Evolutionary conservation across 2,329 filamentous ascomycete genomes (phyloP), one percentile per base, ranked within the genome.

Genomic region (Pyrenophora teres): DNA sequence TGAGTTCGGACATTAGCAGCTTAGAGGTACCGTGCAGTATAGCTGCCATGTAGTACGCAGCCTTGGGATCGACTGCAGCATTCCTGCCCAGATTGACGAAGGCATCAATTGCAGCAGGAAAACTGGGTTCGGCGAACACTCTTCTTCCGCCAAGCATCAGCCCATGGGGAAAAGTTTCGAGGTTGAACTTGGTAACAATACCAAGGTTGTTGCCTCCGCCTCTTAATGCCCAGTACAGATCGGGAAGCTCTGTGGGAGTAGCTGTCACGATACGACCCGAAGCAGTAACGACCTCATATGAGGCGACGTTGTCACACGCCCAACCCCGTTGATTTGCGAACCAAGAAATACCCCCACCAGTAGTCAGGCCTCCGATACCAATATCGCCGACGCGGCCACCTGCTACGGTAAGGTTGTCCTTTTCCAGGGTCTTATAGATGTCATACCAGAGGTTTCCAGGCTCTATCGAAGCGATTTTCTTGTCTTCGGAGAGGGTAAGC

Each of bases 211-310:
- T 60, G 18, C n/a, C 62, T 2, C 66, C 65, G 7, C 73, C 72
- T 21, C 71, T 65, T 6, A 74, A 60, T 1, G 70, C 70, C 48
- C 62, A 68, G 52, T 57, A 68, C 6, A 67, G 52, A 36, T 60
- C 54, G 18, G 12, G 7, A n/a, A 1, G 23, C 16, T 2, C 69
- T n/a, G 75, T 50, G 19, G 33, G 15, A 2, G 27, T 31, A 1
- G 33, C 42, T 13, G 10, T 30, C 4, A 61, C 16, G 16, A 60
- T 57, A 0, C 56, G 40, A 0, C 60, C 52, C 0, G 53, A 58
- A 1, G 63, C 65, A 5, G 70, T 72, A 3, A 74, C 69, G 6
- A 64, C 49, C 43, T 76, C 67, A 35, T 60, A 74, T 30, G 64
- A 60, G 1, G 60, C 57, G 5, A 75, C 67, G 13, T 66, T 70